phyloP scores from a whole-genome alignment of 2,329 filamentous ascomycete genomes.

The Atkinsonella texensis region DNA sequence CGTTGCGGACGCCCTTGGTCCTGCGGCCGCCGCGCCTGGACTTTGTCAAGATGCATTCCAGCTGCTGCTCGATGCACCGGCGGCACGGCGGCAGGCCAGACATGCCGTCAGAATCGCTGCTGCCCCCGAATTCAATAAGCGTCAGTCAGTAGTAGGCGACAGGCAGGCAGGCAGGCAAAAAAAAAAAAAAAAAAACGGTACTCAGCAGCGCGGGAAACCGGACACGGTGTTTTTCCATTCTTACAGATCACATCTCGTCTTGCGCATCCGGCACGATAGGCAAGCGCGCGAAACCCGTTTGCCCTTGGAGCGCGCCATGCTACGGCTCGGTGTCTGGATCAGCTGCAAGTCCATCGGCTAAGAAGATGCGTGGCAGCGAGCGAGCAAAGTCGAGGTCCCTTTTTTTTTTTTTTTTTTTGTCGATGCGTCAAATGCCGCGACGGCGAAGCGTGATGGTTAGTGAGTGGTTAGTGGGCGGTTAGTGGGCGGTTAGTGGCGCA shows the following conservation, averaged over 20 bases:
- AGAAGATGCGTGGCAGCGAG: background rate
- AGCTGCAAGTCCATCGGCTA: slow-evolving; percentile 8
- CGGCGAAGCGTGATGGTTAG: background rate
- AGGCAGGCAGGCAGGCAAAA: background rate
- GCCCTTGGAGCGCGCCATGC: slow-evolving; percentile 10
- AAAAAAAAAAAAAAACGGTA: too few relatives aligned
- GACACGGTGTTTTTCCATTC: slow-evolving; percentile 1
- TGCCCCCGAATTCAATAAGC: background rate
- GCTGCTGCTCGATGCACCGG: slow-evolving; percentile 24
- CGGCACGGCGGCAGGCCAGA: slow-evolving; percentile 25
- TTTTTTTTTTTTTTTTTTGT: too few relatives aligned
- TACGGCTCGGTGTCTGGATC: slow-evolving; percentile 10
- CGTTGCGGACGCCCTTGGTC: slow-evolving; percentile 15
- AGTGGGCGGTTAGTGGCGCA: too few relatives aligned
- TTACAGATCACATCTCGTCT: slow-evolving; percentile 22
- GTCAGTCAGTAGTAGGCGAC: slow-evolving; percentile 6
- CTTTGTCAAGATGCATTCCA: slow-evolving; percentile 28
- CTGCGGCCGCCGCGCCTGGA: slow-evolving; percentile 26
- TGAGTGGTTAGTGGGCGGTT: background rate
- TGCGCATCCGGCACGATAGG: slow-evolving; percentile 19
- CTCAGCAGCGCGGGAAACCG: too few relatives aligned
- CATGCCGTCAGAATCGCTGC: slow-evolving; percentile 21
- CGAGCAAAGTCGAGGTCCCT: slow-evolving; percentile 2
- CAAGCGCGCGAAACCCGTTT: slow-evolving; percentile 21
- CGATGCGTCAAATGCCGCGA: slow-evolving; percentile 8